Evolutionary conservation across 208 protist species (phyloP).

Genomic region (Angomonas deanei): DNA sequence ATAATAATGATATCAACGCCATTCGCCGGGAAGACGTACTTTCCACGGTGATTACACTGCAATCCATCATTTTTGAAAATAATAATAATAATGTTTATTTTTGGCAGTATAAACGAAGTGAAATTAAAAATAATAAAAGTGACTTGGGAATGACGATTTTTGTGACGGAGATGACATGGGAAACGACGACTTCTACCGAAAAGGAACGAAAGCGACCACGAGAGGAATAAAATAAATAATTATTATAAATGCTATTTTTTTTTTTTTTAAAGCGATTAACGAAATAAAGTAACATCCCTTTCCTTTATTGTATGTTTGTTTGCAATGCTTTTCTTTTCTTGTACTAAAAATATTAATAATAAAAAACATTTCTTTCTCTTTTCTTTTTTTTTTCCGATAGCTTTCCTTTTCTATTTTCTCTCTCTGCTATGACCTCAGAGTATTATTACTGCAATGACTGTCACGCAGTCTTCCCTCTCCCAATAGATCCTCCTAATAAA

Average conservation of each 20-base stretch:
- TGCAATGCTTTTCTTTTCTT: not conserved
- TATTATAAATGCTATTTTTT: slow-evolving; percentile 4
- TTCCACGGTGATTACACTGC: not conserved
- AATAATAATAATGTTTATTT: not conserved
- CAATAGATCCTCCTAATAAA: not conserved
- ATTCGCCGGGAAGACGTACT: not conserved
- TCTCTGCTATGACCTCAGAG: too few species aligned
- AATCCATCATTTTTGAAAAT: not conserved
- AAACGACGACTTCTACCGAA: not conserved
- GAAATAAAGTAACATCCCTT: not conserved
- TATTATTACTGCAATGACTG: not conserved
- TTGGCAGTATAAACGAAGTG: not conserved
- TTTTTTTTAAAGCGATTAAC: not conserved
- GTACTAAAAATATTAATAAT: slow-evolving; percentile 2
- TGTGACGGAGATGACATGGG: not conserved
- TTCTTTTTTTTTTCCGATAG: not conserved
- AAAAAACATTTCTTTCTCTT: slow-evolving; percentile 1
- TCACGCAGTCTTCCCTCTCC: not conserved
- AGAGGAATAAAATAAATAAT: not conserved
- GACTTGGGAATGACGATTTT: not conserved
- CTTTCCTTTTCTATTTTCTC: not conserved
- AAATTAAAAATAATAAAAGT: not conserved
- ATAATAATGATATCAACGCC: not conserved
- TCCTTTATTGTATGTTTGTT: not conserved
- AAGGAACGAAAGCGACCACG: not conserved